Percentiles rank a stretch among this genome's conserved stretches.
These are phyloP conservation scores for Fusarium poae DNA, from an alignment of 2,329 filamentous ascomycete genomes.

Conservation along the genomic window DNA sequence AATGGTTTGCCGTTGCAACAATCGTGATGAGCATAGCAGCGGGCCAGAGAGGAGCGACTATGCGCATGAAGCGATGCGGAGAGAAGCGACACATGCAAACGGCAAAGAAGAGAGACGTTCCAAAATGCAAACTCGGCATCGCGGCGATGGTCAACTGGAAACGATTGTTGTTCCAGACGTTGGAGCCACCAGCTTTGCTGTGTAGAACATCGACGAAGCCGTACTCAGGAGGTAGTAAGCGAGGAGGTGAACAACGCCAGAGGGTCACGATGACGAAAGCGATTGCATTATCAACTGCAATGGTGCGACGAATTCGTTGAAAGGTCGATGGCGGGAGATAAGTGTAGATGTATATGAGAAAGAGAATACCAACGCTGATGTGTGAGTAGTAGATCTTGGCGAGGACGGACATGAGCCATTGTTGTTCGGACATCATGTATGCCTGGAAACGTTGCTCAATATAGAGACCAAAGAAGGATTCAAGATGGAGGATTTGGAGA, in stretches of 20 bases:
- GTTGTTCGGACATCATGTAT: conserved; percentile 54
- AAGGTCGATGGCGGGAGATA: conserved; percentile 57
- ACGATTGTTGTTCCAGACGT: conserved; percentile 59
- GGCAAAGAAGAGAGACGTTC: conserved; percentile 55
- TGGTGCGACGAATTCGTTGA: conserved; percentile 59
- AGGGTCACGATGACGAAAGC: conserved; percentile 62
- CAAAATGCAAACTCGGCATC: conserved; percentile 64
- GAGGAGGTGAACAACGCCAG: conserved; percentile 63
- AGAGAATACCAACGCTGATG: conserved; percentile 60
- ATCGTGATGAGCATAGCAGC: conserved; percentile 58
- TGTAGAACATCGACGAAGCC: conserved; percentile 63
- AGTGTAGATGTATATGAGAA: conserved; percentile 63
- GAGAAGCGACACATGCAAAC: conserved; percentile 55
- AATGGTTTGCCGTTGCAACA: conserved; percentile 58
- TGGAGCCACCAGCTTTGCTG: conserved; percentile 45
- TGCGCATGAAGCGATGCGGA: conserved; percentile 55
- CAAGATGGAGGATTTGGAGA: conserved; percentile 56
- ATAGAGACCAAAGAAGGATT: conserved; percentile 55
- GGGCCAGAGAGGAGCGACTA: conserved; percentile 59
- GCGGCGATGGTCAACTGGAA: conserved; percentile 63
- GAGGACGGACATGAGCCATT: conserved; percentile 56
- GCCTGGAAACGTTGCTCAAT: conserved; percentile 58
- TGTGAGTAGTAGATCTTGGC: conserved; percentile 62
- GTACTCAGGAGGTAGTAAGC: conserved; percentile 60
- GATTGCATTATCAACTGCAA: conserved; percentile 63